phyloP scores from a whole-genome alignment of 441 rosid genomes.

The Euphorbia schlechtendalii region DNA sequence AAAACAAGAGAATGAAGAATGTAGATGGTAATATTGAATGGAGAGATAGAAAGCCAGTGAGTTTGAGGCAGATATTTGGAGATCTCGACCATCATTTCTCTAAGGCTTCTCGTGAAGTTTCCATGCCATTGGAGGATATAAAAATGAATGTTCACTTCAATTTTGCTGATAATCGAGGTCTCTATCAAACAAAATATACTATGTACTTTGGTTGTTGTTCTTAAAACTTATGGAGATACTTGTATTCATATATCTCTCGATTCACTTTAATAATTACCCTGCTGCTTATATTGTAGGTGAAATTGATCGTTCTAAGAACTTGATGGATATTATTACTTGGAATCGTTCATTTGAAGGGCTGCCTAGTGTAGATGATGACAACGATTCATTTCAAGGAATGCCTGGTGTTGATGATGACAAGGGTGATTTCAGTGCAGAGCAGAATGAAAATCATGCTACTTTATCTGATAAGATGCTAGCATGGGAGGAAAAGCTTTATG shows the following conservation, averaged over 20 bases:
- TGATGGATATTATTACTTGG: slow-evolving; percentile 94
- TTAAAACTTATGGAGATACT: no score
- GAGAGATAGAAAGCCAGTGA: slow-evolving; percentile 34
- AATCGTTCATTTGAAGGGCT: slow-evolving; percentile 69
- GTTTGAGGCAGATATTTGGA: slow-evolving; percentile 42
- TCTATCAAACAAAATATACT: no score
- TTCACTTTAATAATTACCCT: no score
- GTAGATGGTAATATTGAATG: slow-evolving; percentile 30
- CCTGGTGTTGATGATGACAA: no score
- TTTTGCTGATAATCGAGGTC: slow-evolving; percentile 83
- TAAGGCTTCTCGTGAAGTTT: slow-evolving; percentile 85
- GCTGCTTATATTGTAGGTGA: slow-evolving; percentile 43
- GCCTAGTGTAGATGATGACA: slow-evolving; percentile 40
- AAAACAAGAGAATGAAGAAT: slow-evolving; percentile 23
- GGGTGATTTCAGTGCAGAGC: no score
- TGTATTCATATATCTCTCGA: no score
- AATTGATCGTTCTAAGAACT: slow-evolving; percentile 82
- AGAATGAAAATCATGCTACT: no score
- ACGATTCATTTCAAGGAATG: no score
- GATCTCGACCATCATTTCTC: slow-evolving; percentile 82
- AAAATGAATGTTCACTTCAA: slow-evolving; percentile 89
- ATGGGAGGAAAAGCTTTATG: no score
- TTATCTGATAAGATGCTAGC: no score
- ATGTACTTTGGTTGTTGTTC: no score
- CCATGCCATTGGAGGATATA: slow-evolving; percentile 87